Conservation (phyloP, 1,139 yeast genomes). For the Sugiyamaella xylanicola region DNA sequence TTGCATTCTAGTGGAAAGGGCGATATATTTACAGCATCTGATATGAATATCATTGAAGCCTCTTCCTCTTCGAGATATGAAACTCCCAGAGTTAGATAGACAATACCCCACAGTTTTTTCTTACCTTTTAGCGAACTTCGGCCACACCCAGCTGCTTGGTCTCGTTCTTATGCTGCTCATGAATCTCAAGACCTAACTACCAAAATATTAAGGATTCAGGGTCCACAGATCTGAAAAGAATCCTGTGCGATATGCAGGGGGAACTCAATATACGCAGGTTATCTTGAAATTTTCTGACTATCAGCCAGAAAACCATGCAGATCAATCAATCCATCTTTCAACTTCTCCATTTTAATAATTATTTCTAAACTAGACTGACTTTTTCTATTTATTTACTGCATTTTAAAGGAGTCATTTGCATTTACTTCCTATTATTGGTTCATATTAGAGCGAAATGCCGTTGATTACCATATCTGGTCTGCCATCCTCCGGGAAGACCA, state of each 20-base stretch:
- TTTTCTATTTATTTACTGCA: slow-evolving; percentile 4
- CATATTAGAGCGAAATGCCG: too few relatives aligned
- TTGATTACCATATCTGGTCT: slow-evolving; percentile 78
- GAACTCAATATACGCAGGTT: slow-evolving; percentile 9
- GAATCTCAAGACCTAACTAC: too few relatives aligned
- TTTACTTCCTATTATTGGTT: too few relatives aligned
- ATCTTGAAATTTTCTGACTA: neutral
- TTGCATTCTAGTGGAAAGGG: too few relatives aligned
- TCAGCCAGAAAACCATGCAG: neutral
- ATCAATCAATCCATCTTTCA: neutral
- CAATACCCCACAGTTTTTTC: too few relatives aligned
- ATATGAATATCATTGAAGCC: too few relatives aligned
- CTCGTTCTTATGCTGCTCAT: too few relatives aligned
- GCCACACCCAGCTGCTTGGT: neutral
- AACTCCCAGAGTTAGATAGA: too few relatives aligned
- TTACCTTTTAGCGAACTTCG: neutral
- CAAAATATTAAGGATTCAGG: neutral
- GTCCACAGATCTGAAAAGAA: slow-evolving; percentile 1
- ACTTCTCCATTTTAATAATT: too few relatives aligned
- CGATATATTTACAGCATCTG: too few relatives aligned
- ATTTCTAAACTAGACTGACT: too few relatives aligned
- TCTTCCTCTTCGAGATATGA: too few relatives aligned
- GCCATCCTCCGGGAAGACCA: slow-evolving; percentile 84
- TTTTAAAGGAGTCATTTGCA: neutral
- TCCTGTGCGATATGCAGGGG: slow-evolving; percentile 6